phyloP scores from a whole-genome alignment of 805 yeast genomes.

The Candida glaebosa region DNA sequence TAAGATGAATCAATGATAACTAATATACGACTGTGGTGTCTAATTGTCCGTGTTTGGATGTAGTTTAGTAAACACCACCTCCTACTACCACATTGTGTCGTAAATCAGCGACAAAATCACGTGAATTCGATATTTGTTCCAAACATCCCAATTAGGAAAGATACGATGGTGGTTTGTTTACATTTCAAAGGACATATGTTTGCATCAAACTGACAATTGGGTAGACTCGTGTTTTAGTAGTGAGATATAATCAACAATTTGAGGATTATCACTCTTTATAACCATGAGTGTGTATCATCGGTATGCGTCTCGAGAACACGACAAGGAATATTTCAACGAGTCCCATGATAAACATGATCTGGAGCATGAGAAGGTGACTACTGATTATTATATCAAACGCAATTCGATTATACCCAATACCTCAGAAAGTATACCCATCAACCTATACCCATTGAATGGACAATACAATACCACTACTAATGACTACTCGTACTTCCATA shows the following conservation, averaged over 20 bases:
- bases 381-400: neutral
- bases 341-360: slow-evolving; percentile 1
- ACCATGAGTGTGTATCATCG: slow-evolving; percentile 36
- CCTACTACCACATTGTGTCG: neutral
- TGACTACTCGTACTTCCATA: slow-evolving; percentile 8
- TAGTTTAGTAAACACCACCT: neutral
- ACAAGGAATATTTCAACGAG: slow-evolving; percentile 13
- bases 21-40: too few species aligned
- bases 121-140: neutral
- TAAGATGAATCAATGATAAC: too few species aligned
- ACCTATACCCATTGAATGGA: slow-evolving; percentile 23
- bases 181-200: too few species aligned
- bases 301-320: slow-evolving; percentile 37
- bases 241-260: too few species aligned
- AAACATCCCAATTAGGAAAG: neutral
- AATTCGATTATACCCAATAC: neutral
- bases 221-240: too few species aligned
- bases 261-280: too few species aligned
- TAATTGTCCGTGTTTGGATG: neutral
- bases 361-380: neutral
- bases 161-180: too few species aligned
- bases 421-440: slow-evolving; percentile 5
- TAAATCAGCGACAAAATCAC: neutral
- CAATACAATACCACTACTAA: slow-evolving; percentile 17
- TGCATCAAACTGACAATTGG: too few species aligned